These are phyloP conservation scores for Auricularia sp. DNA, from an alignment of 768 basidiomycete species.

Conservation along the genomic window DNA sequence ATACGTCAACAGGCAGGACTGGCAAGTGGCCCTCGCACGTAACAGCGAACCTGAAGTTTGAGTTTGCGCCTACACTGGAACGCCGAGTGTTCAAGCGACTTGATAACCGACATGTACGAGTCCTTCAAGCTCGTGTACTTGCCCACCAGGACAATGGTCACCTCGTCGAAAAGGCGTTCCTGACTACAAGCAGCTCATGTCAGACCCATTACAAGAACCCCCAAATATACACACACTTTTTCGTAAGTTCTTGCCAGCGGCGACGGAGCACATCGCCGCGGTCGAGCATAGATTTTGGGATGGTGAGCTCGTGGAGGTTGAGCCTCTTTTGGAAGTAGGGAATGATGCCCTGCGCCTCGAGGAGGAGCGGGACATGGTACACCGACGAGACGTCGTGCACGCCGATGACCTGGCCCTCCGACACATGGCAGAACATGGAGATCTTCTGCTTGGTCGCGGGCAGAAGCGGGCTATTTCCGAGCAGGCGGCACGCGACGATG, in stretches of 20 bases:
- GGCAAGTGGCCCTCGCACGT: too few species aligned
- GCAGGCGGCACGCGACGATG: conserved; percentile 84
- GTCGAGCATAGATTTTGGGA: conserved; percentile 45
- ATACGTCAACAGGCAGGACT: not conserved
- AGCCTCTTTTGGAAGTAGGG: conserved; percentile 73
- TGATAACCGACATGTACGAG: conserved; percentile 97
- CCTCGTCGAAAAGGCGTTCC: conserved; percentile 82
- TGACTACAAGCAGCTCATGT: conserved; percentile 42
- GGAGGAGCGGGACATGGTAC: conserved; percentile 90
- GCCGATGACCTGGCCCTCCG: conserved; percentile 74
- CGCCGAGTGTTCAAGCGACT: conserved; percentile 93
- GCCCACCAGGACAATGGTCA: conserved; percentile 85
- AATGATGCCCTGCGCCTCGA: conserved; percentile 88
- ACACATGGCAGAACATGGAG: conserved; percentile 98
- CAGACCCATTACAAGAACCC: not conserved
- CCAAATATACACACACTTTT: conserved; percentile 41
- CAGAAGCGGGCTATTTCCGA: conserved; percentile 71
- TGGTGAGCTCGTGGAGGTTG: conserved; percentile 47
- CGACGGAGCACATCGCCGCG: conserved; percentile 56
- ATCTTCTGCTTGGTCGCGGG: conserved; percentile 88
- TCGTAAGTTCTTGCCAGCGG: conserved; percentile 77
- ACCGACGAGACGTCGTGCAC: conserved; percentile 95
- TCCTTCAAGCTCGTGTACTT: conserved; percentile 97
- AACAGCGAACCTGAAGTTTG: conserved; percentile 51
- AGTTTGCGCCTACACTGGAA: conserved; percentile 85